phyloP scores from a whole-genome alignment of 345 rosid species.

The Microthlaspi erraticum region DNA sequence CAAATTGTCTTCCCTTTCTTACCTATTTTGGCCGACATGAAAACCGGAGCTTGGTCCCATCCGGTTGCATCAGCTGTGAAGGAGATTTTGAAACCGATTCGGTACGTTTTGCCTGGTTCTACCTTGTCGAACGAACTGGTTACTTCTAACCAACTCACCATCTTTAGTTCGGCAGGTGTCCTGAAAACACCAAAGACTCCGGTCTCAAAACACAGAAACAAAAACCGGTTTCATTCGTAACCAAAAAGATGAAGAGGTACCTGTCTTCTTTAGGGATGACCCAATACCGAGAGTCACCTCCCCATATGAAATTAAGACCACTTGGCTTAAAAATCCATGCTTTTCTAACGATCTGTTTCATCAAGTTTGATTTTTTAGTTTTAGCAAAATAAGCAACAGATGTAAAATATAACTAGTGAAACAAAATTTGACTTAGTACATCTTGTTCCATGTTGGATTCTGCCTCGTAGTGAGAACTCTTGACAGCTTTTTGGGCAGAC shows the following conservation, averaged over 20 bases:
- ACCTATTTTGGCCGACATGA: constrained; percentile 67
- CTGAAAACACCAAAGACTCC: constrained; percentile 24
- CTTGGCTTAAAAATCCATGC: constrained; percentile 46
- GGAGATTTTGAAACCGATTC: constrained; percentile 49
- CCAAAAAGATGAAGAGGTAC: constrained; percentile 8
- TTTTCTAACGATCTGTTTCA: constrained; percentile 35
- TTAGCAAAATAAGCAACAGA: not conserved
- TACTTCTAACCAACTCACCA: constrained; percentile 69
- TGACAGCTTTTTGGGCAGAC: constrained; percentile 42
- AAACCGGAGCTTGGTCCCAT: constrained; percentile 59
- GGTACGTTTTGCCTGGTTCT: constrained; percentile 34
- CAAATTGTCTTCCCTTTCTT: constrained; percentile 53
- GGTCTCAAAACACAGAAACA: not conserved
- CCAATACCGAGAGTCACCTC: constrained; percentile 47
- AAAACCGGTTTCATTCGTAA: constrained; percentile 7
- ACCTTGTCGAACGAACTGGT: constrained; percentile 45
- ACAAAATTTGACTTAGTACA: constrained; percentile 15
- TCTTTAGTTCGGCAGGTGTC: constrained; percentile 55
- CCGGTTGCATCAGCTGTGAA: constrained; percentile 55
- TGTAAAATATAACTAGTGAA: not conserved
- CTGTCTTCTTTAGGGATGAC: constrained; percentile 46
- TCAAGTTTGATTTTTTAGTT: constrained; percentile 6
- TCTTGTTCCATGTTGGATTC: constrained; percentile 45
- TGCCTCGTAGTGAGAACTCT: constrained; percentile 44
- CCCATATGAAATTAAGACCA: constrained; percentile 44